These are phyloP conservation scores for Diaporthe eres DNA, from an alignment of 2,329 filamentous ascomycete species.

Conservation along the genomic window DNA sequence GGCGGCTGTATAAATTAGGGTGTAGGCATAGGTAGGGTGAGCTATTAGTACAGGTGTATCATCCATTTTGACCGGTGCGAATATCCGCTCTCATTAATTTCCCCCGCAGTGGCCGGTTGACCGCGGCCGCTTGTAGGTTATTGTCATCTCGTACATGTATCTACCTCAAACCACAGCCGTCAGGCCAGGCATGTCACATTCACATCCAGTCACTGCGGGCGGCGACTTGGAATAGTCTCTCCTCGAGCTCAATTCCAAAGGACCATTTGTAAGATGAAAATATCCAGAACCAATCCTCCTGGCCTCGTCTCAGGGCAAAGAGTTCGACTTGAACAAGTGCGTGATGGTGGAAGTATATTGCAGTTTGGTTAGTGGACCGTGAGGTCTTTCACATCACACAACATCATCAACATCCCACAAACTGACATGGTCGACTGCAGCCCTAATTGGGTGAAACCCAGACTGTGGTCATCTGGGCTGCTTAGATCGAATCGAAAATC, in stretches of 20 bases:
- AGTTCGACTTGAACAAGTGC: background rate
- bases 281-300: background rate
- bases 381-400: background rate
- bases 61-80: too few species aligned
- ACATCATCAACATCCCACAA: background rate
- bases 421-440: background rate
- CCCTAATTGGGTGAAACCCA: background rate
- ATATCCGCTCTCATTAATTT: background rate
- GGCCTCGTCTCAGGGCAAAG: background rate
- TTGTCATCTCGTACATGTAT: background rate
- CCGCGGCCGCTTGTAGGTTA: too few species aligned
- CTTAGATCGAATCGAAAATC: background rate
- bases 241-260: background rate
- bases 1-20: too few species aligned
- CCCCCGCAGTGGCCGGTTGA: background rate
- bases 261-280: background rate
- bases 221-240: background rate
- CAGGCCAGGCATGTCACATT: background rate
- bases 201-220: background rate
- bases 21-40: too few species aligned
- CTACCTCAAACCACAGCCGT: background rate
- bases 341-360: background rate
- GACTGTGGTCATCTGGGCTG: background rate
- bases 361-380: background rate
- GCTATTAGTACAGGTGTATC: too few species aligned